These are phyloP conservation scores for Rhizoctonia solani DNA, from an alignment of 1,284 basidiomycete genomes.

Conservation along the genomic window DNA sequence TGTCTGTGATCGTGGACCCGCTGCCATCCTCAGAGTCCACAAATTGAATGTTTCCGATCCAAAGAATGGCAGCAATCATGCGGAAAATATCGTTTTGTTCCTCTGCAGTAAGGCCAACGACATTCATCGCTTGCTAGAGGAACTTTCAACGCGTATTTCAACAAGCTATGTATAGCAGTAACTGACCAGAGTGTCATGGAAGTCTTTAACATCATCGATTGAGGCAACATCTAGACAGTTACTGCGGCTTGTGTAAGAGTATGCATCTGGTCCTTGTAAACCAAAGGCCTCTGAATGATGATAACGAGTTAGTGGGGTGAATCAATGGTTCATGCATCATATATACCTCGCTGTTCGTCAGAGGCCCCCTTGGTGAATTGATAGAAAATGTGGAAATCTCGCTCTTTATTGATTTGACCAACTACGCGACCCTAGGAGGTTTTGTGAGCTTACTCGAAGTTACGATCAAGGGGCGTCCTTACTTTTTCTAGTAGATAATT, in stretches of 20 bases:
- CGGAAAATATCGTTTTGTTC: constrained; percentile 95
- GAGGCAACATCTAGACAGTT: constrained; percentile 91
- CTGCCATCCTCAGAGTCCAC: constrained; percentile 89
- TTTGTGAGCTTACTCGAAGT: neutral
- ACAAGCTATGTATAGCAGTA: neutral
- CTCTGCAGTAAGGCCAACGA: constrained; percentile 80
- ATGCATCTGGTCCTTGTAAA: constrained; percentile 95
- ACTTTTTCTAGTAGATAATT: constrained; percentile 97
- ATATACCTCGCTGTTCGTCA: constrained; percentile 79
- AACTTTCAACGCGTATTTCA: neutral
- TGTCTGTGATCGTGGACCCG: constrained; percentile 71
- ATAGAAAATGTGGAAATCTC: constrained; percentile 99
- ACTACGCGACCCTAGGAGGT: constrained; percentile 76
- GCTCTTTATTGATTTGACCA: constrained; percentile 94
- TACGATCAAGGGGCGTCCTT: constrained; percentile 13
- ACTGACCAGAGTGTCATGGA: constrained; percentile 81
- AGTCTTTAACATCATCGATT: constrained; percentile 90
- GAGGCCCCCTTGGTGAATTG: constrained; percentile 98
- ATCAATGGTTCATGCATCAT: neutral
- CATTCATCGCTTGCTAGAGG: constrained; percentile 84
- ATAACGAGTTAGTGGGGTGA: constrained; percentile 5
- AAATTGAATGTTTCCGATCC: constrained; percentile 96
- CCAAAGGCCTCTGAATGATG: constrained; percentile 82
- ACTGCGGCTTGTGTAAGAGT: constrained; percentile 90
- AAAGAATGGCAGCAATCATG: constrained; percentile 90